Evolutionary conservation across 495 filamentous ascomycete genomes (phyloP).

Genomic region (Penicillium coffeae): DNA sequence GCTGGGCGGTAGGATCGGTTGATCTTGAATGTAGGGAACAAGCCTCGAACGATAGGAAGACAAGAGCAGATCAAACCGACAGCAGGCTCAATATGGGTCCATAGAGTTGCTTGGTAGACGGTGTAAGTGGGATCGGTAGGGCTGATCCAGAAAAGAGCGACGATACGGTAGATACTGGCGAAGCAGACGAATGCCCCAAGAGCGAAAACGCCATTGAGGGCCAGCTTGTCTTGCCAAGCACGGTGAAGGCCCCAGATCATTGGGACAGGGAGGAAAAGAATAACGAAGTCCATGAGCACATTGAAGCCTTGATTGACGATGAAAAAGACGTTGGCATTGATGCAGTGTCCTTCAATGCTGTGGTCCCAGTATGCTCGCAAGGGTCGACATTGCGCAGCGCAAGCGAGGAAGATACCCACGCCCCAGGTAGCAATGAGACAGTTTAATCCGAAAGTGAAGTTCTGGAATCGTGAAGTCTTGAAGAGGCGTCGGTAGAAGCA

Average conservation of each 20-base stretch:
- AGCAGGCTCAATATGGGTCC: constrained; percentile 56
- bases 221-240: constrained; percentile 41
- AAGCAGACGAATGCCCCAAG: constrained; percentile 48
- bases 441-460: constrained; percentile 26
- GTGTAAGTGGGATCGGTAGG: constrained; percentile 43
- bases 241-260: constrained; percentile 46
- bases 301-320: constrained; percentile 45
- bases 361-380: constrained; percentile 40
- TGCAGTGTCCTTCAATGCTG: constrained; percentile 30
- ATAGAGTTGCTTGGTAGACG: constrained; percentile 49
- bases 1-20: constrained; percentile 22
- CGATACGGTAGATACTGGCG: constrained; percentile 49
- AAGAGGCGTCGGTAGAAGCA: constrained; percentile 49
- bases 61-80: constrained; percentile 55
- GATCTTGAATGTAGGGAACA: constrained; percentile 41
- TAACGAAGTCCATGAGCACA: constrained; percentile 41
- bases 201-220: constrained; percentile 45
- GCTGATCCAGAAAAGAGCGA: constrained; percentile 54
- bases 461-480: constrained; percentile 35
- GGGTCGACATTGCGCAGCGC: constrained; percentile 41
- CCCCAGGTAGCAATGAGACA: constrained; percentile 34
- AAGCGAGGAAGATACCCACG: constrained; percentile 34
- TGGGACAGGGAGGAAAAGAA: constrained; percentile 37
- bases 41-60: constrained; percentile 53
- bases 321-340: constrained; percentile 34